phyloP scores from a whole-genome alignment of 257 asterid genomes.

The Haberlea rhodopensis region DNA sequence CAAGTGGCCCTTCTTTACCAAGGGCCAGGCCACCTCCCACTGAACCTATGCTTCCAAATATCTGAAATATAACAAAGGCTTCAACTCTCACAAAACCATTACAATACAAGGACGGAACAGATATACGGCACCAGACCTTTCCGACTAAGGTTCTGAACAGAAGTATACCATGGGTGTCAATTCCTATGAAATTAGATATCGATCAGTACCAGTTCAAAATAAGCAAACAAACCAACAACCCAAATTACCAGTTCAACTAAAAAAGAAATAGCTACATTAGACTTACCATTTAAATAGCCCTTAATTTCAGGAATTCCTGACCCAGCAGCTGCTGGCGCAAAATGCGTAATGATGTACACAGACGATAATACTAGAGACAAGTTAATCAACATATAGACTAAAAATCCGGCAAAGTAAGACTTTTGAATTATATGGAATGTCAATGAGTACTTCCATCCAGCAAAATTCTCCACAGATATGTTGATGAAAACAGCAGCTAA shows the following conservation, averaged over 20 bases:
- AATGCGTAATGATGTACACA: constrained; percentile 73
- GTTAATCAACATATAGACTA: constrained; percentile 76
- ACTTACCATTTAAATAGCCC: constrained; percentile 89
- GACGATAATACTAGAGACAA: constrained; percentile 88
- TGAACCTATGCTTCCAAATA: constrained; percentile 98
- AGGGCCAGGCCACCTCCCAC: constrained; percentile 99
- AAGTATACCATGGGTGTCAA: constrained; percentile 93
- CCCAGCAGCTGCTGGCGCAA: constrained; percentile 99
- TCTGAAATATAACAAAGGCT: constrained; percentile 36
- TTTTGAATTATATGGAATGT: constrained; percentile 87
- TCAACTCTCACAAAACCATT: no score
- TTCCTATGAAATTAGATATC: constrained; percentile 50
- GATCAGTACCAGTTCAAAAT: constrained; percentile 25
- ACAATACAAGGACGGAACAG: no score
- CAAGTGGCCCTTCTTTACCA: constrained; percentile 99
- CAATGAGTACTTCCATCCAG: constrained; percentile 98
- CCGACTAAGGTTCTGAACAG: constrained; percentile 93
- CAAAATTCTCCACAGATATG: constrained; percentile 96
- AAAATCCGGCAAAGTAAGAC: constrained; percentile 86
- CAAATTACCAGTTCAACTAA: no score
- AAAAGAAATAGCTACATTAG: constrained; percentile 11
- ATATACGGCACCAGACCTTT: constrained; percentile 55
- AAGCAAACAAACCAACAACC: background rate
- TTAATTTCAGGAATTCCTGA: constrained; percentile 99
- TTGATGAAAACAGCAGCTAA: constrained; percentile 96